These are phyloP conservation scores for Tinospora cordifolia DNA, from an alignment of 164 flowering plant species.

Conservation along the genomic window DNA sequence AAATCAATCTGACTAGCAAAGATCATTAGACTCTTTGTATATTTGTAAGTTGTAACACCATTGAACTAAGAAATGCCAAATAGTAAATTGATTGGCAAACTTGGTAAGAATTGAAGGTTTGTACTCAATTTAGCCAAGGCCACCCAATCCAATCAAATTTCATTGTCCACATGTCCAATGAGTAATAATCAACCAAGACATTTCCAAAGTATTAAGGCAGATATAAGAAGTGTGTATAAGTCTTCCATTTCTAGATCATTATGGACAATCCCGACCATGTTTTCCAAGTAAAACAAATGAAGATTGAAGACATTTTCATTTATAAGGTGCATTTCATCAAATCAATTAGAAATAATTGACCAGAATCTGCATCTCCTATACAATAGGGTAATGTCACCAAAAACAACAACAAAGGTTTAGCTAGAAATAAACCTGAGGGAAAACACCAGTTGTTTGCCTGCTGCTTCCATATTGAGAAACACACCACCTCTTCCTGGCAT, in stretches of 20 bases:
- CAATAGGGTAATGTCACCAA: background rate
- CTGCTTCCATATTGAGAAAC: slow-evolving; percentile 96
- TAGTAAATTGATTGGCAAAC: background rate
- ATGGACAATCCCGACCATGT: too few species aligned
- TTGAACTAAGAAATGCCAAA: too few species aligned
- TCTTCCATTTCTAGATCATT: too few species aligned
- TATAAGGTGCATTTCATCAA: background rate
- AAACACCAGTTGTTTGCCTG: slow-evolving; percentile 92
- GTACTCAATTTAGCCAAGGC: too few species aligned
- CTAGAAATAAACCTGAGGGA: slow-evolving; percentile 73
- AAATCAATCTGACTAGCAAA: background rate
- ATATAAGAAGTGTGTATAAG: too few species aligned
- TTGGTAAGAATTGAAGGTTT: background rate
- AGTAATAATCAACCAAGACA: too few species aligned
- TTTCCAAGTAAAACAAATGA: background rate
- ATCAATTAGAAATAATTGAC: background rate
- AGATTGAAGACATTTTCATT: background rate
- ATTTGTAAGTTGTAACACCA: too few species aligned
- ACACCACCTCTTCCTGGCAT: slow-evolving; percentile 99
- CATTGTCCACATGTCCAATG: too few species aligned
- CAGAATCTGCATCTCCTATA: background rate
- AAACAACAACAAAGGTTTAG: background rate
- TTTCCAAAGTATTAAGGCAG: too few species aligned
- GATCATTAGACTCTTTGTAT: background rate
- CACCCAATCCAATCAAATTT: too few species aligned